These are phyloP conservation scores for Geosmithia morbida DNA, from an alignment of 2,329 filamentous ascomycete species.

Conservation along the genomic window DNA sequence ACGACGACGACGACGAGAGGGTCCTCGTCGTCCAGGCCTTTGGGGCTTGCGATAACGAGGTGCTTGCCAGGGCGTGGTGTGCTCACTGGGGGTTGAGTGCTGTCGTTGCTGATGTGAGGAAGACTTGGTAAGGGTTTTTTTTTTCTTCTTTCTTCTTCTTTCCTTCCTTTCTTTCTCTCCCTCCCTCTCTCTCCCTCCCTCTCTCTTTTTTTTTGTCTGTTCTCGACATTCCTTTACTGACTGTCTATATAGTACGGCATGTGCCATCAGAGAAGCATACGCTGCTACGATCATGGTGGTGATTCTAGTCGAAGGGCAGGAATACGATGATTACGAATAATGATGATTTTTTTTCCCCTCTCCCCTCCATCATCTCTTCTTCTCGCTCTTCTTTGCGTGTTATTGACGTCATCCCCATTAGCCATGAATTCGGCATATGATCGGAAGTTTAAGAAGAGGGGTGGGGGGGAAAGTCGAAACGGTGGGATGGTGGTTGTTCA, in stretches of 20 bases:
- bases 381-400: no score
- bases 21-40: slow-evolving; percentile 61
- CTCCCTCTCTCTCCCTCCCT: neutral
- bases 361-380: neutral
- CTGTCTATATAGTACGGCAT: slow-evolving; percentile 41
- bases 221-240: slow-evolving; percentile 1
- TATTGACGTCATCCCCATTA: no score
- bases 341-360: slow-evolving; percentile 1
- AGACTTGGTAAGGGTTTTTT: slow-evolving; percentile 41
- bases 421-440: no score
- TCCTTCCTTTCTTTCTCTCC: neutral
- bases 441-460: no score
- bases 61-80: slow-evolving; percentile 64
- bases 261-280: slow-evolving; percentile 62
- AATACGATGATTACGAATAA: slow-evolving; percentile 27
- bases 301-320: slow-evolving; percentile 45
- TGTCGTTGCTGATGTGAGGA: slow-evolving; percentile 52
- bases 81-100: slow-evolving; percentile 61
- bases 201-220: neutral
- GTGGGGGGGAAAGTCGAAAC: no score
- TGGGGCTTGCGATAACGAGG: slow-evolving; percentile 61
- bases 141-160: neutral
- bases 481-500: no score
- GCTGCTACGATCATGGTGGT: slow-evolving; percentile 60
- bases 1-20: slow-evolving; percentile 41